Evolutionary conservation across 73 alveolate genomes (phyloP).

Genomic region (Tetrahymena thermophila): DNA sequence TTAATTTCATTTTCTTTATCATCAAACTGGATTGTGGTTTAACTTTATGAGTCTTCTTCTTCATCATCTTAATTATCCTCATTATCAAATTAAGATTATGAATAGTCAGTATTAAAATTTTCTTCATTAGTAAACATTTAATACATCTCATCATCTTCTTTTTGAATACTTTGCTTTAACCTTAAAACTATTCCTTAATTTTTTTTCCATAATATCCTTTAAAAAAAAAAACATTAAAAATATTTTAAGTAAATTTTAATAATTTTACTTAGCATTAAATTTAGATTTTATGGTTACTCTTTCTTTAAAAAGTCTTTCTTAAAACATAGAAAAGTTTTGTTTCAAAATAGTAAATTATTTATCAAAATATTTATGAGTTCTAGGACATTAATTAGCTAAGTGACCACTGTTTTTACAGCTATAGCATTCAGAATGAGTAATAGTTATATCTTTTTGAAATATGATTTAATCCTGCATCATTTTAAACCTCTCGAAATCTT

Average conservation of each 20-base stretch:
- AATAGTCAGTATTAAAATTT: neutral
- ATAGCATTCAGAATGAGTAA: neutral
- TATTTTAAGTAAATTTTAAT: too few species aligned
- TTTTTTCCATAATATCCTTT: neutral
- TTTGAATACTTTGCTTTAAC: neutral
- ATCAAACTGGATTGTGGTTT: neutral
- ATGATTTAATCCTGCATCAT: neutral
- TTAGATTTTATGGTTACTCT: neutral
- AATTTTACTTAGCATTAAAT: neutral
- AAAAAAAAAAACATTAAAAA: too few species aligned
- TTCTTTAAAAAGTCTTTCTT: neutral
- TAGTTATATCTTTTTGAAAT: neutral
- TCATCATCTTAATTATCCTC: neutral
- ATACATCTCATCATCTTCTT: neutral
- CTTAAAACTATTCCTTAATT: neutral
- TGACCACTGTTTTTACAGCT: neutral
- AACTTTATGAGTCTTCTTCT: neutral
- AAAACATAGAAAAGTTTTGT: neutral
- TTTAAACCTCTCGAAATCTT: conserved; percentile 19
- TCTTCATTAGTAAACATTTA: neutral
- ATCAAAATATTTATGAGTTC: neutral
- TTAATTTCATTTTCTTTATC: neutral
- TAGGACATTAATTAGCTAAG: neutral
- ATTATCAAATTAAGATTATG: neutral
- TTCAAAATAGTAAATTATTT: neutral